phyloP scores from a whole-genome alignment of 192 early-diverging fungal genomes.

The Gonapodya sp. region DNA sequence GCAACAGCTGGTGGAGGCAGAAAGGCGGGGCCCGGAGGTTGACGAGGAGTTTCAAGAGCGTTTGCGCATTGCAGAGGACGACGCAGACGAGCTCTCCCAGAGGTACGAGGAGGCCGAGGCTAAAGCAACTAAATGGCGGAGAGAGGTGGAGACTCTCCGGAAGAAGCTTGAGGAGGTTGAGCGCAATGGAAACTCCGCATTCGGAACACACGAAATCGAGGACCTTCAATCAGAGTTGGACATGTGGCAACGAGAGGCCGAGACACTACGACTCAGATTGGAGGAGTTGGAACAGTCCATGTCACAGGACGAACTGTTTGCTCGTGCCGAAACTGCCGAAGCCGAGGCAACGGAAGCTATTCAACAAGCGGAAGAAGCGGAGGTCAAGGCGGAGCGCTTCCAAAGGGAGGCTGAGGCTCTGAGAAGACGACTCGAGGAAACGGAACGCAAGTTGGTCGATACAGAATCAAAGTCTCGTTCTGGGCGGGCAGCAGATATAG shows the following conservation, averaged over 20 bases:
- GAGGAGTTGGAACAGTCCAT: neutral
- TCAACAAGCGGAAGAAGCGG: neutral
- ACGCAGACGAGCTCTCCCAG: neutral
- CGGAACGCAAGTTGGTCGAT: neutral
- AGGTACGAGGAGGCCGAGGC: neutral
- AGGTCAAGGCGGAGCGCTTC: neutral
- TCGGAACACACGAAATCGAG: neutral
- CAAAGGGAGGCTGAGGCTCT: neutral
- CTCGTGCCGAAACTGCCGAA: neutral
- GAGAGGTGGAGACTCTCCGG: neutral
- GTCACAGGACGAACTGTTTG: neutral
- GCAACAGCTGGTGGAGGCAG: neutral
- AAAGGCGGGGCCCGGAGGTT: neutral
- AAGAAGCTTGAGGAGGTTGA: neutral
- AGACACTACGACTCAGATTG: neutral
- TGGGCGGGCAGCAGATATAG: neutral
- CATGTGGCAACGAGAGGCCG: neutral
- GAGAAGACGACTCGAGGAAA: neutral
- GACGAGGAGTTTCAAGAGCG: neutral
- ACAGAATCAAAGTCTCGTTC: neutral
- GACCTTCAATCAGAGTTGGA: neutral
- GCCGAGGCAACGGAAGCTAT: neutral
- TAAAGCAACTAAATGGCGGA: neutral
- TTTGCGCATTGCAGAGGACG: neutral
- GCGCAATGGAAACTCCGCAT: neutral